Evolutionary conservation across 768 basidiomycete genomes (phyloP).

Genomic region (Trametes punicea): DNA sequence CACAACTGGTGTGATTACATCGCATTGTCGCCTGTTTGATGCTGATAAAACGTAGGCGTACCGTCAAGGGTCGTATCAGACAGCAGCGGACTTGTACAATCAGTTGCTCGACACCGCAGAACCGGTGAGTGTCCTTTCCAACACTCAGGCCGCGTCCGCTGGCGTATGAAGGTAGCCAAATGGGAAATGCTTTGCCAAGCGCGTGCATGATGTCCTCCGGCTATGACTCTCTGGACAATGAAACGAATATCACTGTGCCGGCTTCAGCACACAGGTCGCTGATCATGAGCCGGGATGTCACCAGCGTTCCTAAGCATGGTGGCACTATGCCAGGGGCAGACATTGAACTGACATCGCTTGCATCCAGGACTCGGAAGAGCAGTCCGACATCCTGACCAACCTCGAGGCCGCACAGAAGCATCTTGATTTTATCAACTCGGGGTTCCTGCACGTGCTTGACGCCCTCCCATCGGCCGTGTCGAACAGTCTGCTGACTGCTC

Average conservation of each 20-base stretch:
- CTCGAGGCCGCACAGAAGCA: slow-evolving; percentile 78
- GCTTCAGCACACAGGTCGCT: neutral
- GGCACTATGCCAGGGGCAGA: neutral
- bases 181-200: neutral
- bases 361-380: slow-evolving; percentile 76
- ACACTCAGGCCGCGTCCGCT: neutral
- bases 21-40: slow-evolving; percentile 6
- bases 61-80: slow-evolving; percentile 70
- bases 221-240: neutral
- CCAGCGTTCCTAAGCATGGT: neutral
- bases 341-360: slow-evolving; percentile 16
- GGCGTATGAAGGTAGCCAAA: neutral
- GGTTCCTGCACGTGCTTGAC: slow-evolving; percentile 64
- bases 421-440: slow-evolving; percentile 77
- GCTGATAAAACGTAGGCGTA: slow-evolving; percentile 53
- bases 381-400: slow-evolving; percentile 84
- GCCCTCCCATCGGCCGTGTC: slow-evolving; percentile 50
- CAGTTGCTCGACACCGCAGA: slow-evolving; percentile 76
- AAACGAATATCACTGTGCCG: neutral
- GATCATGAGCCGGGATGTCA: neutral
- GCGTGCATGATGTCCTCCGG: too few species aligned
- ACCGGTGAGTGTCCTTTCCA: slow-evolving; percentile 53
- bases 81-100: slow-evolving; percentile 74
- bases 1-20: slow-evolving; percentile 68
- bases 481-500: slow-evolving; percentile 55